A percentile compares a stretch with the other conserved stretches of the same genome.
These are phyloP conservation scores for Fraxinus floribunda DNA, from an alignment of 305 asterid genomes.

Conservation along the genomic window DNA sequence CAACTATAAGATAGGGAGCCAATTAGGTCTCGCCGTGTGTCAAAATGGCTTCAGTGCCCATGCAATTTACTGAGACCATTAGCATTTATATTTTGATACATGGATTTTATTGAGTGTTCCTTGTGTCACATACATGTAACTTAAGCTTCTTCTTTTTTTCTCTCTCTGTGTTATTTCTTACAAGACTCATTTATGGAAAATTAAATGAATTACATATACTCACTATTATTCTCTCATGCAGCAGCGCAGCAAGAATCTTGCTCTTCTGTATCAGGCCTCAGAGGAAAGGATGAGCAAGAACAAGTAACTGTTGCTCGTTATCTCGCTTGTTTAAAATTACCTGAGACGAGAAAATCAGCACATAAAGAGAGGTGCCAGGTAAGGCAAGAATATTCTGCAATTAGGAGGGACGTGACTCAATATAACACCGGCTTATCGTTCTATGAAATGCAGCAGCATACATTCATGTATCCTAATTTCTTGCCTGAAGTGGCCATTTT, in stretches of 20 bases:
- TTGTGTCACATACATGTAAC: background rate
- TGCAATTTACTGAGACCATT: background rate
- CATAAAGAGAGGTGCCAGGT: background rate
- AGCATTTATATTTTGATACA: background rate
- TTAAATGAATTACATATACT: background rate
- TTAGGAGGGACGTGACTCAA: background rate
- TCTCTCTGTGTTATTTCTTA: background rate
- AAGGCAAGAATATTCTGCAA: background rate
- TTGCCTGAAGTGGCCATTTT: conserved; percentile 5
- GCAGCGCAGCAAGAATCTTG: background rate
- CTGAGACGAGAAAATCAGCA: conserved; percentile 12
- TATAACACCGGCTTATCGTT: background rate
- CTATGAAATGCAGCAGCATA: conserved; percentile 9
- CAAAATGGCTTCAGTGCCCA: background rate
- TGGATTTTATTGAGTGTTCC: background rate
- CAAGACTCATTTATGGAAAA: background rate
- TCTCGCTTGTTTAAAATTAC: conserved; percentile 21
- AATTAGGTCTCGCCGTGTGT: background rate
- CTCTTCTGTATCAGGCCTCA: conserved; percentile 12
- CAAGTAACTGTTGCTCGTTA: conserved; percentile 30
- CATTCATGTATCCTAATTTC: background rate
- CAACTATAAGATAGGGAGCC: background rate
- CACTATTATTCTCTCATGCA: background rate
- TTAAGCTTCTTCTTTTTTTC: background rate
- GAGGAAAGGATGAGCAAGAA: conserved; percentile 26